Conservation (phyloP, 2,329 filamentous ascomycete species). For the Fusarium papillatum region DNA sequence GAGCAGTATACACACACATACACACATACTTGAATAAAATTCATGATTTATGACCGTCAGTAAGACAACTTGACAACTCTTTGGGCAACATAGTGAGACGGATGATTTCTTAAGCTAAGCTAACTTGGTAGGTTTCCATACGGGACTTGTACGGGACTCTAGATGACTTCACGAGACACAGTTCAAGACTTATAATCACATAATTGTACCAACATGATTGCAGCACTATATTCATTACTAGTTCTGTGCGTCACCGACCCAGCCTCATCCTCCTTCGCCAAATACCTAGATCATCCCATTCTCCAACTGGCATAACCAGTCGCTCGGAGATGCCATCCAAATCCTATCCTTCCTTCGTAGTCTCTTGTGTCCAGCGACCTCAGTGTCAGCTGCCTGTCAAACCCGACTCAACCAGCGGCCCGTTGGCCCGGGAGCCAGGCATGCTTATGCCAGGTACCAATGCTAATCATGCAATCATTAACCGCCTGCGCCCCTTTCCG, state of each 20-base stretch:
- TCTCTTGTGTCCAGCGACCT: conserved; percentile 13
- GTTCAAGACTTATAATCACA: neutral
- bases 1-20: conserved; percentile 3
- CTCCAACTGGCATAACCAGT: conserved; percentile 20
- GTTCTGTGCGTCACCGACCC: conserved; percentile 42
- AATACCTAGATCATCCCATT: conserved; percentile 35
- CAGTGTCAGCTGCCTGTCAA: conserved; percentile 17
- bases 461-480: conserved; percentile 56
- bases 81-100: neutral
- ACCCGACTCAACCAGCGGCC: conserved; percentile 32
- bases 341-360: conserved; percentile 11
- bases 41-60: conserved; percentile 32
- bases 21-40: conserved; percentile 29
- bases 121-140: neutral
- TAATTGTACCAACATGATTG: conserved; percentile 11
- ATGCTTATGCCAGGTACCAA: conserved; percentile 48
- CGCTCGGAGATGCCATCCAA: conserved; percentile 30
- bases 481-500: conserved; percentile 44
- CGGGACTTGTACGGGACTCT: neutral
- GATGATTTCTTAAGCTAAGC: neutral
- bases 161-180: neutral
- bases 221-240: conserved; percentile 48
- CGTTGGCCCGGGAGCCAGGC: conserved; percentile 33
- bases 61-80: neutral
- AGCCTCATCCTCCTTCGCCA: conserved; percentile 26